Percentiles rank a stretch among this genome's conserved stretches.
phyloP scores from a whole-genome alignment of 805 yeast genomes.

The Myxozyma kluyveri region DNA sequence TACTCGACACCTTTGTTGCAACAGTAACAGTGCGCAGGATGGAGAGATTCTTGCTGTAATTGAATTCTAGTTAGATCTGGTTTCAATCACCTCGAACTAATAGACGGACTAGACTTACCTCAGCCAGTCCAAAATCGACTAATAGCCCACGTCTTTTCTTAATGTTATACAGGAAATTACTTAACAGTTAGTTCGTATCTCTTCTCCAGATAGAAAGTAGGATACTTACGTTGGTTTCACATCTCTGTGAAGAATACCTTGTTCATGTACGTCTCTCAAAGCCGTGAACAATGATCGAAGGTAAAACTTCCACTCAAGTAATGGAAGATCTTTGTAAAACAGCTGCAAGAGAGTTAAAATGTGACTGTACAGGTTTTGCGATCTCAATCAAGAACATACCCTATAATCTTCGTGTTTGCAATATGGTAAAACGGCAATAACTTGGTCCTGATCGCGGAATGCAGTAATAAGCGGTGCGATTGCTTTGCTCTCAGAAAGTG shows the following conservation, averaged over 20 bases:
- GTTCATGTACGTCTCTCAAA: conserved; percentile 66
- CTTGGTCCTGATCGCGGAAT: conserved; percentile 82
- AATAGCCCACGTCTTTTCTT: conserved; percentile 69
- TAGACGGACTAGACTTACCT: conserved; percentile 42
- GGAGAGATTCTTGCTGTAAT: conserved; percentile 16
- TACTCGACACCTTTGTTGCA: conserved; percentile 21
- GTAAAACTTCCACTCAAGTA: conserved; percentile 76
- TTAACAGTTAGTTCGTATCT: conserved; percentile 40
- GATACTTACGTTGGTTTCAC: conserved; percentile 67
- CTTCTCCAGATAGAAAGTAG: conserved; percentile 28
- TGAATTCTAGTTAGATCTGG: too few species aligned
- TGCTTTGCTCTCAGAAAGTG: conserved; percentile 51
- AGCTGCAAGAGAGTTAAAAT: conserved; percentile 37
- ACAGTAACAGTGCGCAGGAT: conserved; percentile 29
- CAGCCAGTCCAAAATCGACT: conserved; percentile 93
- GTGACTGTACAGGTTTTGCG: not conserved
- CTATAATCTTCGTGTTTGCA: conserved; percentile 89
- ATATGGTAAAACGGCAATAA: conserved; percentile 86
- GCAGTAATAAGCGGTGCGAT: conserved; percentile 92
- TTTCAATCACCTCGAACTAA: too few species aligned
- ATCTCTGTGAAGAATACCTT: conserved; percentile 86
- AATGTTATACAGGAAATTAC: conserved; percentile 69
- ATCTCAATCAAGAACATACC: conserved; percentile 11
- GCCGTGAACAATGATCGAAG: conserved; percentile 76
- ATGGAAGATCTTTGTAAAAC: conserved; percentile 75